Base-by-base conservation (phyloP, 495 filamentous ascomycete species). In the Penicillium mononematosum region DNA sequence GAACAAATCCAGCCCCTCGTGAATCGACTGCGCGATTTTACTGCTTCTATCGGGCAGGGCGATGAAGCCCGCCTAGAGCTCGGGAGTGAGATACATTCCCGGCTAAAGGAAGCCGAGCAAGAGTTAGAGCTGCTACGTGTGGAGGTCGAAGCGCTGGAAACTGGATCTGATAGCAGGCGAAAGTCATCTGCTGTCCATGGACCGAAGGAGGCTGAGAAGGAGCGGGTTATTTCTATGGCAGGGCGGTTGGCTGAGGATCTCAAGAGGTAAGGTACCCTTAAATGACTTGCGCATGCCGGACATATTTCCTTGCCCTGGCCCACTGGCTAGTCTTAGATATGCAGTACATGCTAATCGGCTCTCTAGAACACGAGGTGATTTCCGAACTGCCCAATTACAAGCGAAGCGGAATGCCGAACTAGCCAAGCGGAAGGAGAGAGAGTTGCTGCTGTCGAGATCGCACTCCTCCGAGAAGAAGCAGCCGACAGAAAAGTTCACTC, bases 81-180 rank as follows among this genome's bases (percentile, higher is more conserved):
- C 9, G 83, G 83, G 48, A 72, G 83, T 22, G 90, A 94, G 67
- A 96, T 97, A 54, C 90, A 90, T 63, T 83, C 89, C 60, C 79
- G 81, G 50, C 74, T 98, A 46, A 89, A 90, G 64, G 89, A 94
- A 53, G 84, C 90, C 46, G 91, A 97, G 68, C 85, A 92, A 34
- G 90, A 96, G 55, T 80, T 96, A 46, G 93, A 96, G 67, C 70
- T 94, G 12, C 62, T 98, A 52, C 79, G 80, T 24, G 88, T 91
- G 58, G 91, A 96, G 51, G 83, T 92, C 43, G 83, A 85, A 53
- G 90, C 88, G 60, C 68, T 91, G 49, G 78, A 76, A 24, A 48
- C 62, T 42, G 60, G 69, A 1, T 50, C 75, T 0, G 80, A 78
- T 22, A 76, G 67, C 39, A 62, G 70, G 45, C 66, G 71, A 38